Evolutionary conservation across 2,329 filamentous ascomycete genomes (phyloP).

Genomic region (Coniosporium tulheliwenetii): DNA sequence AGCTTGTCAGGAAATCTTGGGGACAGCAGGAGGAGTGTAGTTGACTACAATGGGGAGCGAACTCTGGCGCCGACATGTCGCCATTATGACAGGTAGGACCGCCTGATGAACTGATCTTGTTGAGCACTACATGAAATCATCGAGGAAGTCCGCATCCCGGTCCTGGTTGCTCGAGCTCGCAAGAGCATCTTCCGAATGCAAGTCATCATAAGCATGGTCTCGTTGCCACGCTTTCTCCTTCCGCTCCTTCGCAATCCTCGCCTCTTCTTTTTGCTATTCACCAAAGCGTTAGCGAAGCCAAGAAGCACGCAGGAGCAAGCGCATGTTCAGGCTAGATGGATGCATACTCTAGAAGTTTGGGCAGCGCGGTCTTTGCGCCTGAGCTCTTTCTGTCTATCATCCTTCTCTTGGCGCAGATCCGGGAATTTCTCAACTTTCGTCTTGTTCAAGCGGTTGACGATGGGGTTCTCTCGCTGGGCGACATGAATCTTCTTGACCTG

Average conservation of each 20-base stretch:
- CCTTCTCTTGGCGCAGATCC: slow-evolving; percentile 68
- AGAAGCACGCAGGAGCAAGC: too few relatives aligned
- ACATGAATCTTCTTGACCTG: slow-evolving; percentile 73
- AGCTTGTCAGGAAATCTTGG: too few relatives aligned
- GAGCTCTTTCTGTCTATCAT: slow-evolving; percentile 56
- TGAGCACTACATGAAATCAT: slow-evolving; percentile 64
- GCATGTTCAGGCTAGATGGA: background rate
- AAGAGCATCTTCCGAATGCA: slow-evolving; percentile 74
- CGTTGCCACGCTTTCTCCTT: slow-evolving; percentile 87
- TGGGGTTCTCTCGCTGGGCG: slow-evolving; percentile 64
- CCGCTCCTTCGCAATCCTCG: slow-evolving; percentile 56
- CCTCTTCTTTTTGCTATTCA: slow-evolving; percentile 59
- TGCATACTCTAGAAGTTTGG: slow-evolving; percentile 42
- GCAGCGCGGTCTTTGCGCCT: slow-evolving; percentile 27
- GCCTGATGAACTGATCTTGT: too few relatives aligned
- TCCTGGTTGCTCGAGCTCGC: slow-evolving; percentile 72
- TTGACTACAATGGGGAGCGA: too few relatives aligned
- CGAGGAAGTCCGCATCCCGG: slow-evolving; percentile 58
- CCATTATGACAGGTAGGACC: too few relatives aligned
- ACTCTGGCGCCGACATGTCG: too few relatives aligned
- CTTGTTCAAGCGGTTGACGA: slow-evolving; percentile 97
- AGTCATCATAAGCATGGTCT: slow-evolving; percentile 93
- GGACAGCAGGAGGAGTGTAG: too few relatives aligned
- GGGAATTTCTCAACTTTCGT: slow-evolving; percentile 81
- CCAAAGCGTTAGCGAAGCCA: too few relatives aligned